Base-by-base conservation (phyloP, 208 protist species). In the Phytomonas francai region DNA sequence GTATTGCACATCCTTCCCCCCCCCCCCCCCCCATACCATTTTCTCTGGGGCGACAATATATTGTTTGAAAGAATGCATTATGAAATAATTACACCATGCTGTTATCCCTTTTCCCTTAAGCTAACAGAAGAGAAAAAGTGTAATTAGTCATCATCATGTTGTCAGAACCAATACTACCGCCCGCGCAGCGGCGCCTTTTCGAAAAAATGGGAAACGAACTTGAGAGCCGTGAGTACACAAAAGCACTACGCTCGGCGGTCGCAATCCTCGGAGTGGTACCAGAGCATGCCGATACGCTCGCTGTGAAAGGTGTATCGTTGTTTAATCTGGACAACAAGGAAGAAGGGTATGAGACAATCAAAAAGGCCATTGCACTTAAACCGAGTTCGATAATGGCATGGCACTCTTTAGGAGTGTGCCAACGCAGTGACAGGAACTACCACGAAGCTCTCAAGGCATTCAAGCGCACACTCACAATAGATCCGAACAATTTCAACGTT, bases 331-430 rank as follows among this genome's bases (percentile, higher is more conserved):
- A 87, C n/a, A 73, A 72, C 28, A 83, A 85, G 75, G 84, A 89
- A 56, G 87, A 92, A 81, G 84, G 84, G 34, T 83, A 87, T 70
- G 71, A 77, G 31, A 42, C 49, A 12, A 83, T 92, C 62, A 81
- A 87, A 65, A 56, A 74, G n/a, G 87, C 87, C 5, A 81, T 91
- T 39, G 68, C 75, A 1, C 28, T 81, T 28, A 74, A 81, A 68
- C 68, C 77, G 28, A 83, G 78, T 32, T 94, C 80, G 12, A 89
- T 92, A 32, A 84, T 97, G 28, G 94, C 91, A 59, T 98, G 97
- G 95, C 97, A 98, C 70, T 94, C 95, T 7, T 91, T 94, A 32
- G 97, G 97, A 27, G 88, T 98, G 66, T 86, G 95, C 62, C 81
- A 97, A 67, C 87, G 93, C 31, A 66, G 72, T 6, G 95, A 98